These are phyloP conservation scores for Tetrahymena thermophila DNA, from an alignment of 73 alveolate species.

Conservation along the genomic window DNA sequence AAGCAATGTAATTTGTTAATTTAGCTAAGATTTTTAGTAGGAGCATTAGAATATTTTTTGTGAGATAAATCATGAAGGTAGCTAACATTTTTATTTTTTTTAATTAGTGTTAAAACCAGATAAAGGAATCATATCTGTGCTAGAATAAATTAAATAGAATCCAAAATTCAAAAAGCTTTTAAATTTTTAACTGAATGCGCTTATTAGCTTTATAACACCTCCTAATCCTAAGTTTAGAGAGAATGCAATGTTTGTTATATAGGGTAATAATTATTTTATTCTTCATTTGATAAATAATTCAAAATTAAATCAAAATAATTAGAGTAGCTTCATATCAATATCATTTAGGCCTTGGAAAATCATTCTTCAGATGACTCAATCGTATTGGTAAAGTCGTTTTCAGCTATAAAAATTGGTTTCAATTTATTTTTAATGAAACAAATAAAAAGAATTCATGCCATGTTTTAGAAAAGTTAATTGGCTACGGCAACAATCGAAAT, in stretches of 20 bases:
- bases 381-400: background rate
- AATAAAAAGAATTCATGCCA: background rate
- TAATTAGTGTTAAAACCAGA: background rate
- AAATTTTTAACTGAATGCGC: background rate
- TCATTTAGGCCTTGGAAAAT: background rate
- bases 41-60: background rate
- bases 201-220: background rate
- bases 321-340: background rate
- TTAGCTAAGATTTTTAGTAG: background rate
- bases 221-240: background rate
- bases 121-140: background rate
- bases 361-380: background rate
- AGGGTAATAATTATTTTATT: background rate
- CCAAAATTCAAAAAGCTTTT: background rate
- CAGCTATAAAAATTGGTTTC: too few species aligned
- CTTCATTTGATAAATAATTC: background rate
- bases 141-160: background rate
- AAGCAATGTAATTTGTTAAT: background rate
- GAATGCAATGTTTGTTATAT: background rate
- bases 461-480: background rate
- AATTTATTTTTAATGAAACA: background rate
- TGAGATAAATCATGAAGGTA: background rate
- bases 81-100: background rate
- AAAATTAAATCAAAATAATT: background rate
- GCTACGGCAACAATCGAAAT: background rate